Evolutionary conservation across 768 basidiomycete species (phyloP).

Genomic region (Suillus paluster): DNA sequence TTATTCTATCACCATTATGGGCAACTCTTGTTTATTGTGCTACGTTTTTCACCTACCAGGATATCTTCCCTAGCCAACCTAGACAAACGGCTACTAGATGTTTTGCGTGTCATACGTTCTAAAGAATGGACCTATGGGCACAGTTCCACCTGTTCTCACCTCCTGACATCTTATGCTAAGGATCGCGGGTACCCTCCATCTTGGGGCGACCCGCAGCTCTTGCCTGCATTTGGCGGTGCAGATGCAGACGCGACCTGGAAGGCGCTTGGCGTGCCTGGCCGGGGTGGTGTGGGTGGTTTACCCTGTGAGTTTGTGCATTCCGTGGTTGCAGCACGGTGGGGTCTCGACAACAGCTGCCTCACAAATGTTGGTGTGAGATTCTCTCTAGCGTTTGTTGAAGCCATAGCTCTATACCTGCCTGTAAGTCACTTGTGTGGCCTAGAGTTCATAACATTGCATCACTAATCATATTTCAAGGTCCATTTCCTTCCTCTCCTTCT

Average conservation of each 20-base stretch:
- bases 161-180: slow-evolving; percentile 50
- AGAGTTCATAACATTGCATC: not conserved
- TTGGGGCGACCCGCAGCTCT: slow-evolving; percentile 63
- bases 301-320: slow-evolving; percentile 81
- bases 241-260: slow-evolving; percentile 59
- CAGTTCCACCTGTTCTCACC: slow-evolving; percentile 43
- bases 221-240: slow-evolving; percentile 68
- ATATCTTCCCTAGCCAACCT: slow-evolving; percentile 71
- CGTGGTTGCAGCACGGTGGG: slow-evolving; percentile 48
- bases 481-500: slow-evolving; percentile 72
- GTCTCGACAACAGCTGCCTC: slow-evolving; percentile 59
- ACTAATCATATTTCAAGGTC: slow-evolving; percentile 46
- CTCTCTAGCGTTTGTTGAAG: slow-evolving; percentile 60
- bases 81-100: slow-evolving; percentile 59
- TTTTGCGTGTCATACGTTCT: slow-evolving; percentile 56
- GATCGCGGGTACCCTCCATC: slow-evolving; percentile 61
- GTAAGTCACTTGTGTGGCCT: slow-evolving; percentile 45
- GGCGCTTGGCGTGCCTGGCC: slow-evolving; percentile 52
- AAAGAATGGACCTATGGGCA: slow-evolving; percentile 64
- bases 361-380: slow-evolving; percentile 61
- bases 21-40: not conserved
- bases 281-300: slow-evolving; percentile 65
- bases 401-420: slow-evolving; percentile 70
- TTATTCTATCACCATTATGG: not conserved
- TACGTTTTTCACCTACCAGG: slow-evolving; percentile 37